Evolutionary conservation across 148 eudicot species (phyloP).

Genomic region (Rhododendron kiyosumense): DNA sequence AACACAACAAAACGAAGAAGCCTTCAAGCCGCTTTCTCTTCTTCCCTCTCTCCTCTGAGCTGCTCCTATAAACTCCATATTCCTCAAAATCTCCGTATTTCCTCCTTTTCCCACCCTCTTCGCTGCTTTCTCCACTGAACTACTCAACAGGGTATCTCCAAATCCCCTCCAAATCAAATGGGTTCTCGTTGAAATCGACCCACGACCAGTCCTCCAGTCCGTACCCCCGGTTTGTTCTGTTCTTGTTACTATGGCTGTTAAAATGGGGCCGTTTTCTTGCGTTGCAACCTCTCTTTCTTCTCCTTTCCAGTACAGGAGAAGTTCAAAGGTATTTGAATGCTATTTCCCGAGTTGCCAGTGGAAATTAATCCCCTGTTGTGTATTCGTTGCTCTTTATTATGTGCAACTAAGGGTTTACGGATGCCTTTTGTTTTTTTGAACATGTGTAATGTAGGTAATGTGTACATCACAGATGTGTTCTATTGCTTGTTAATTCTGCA

Average conservation of each 20-base stretch:
- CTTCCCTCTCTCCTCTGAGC: neutral
- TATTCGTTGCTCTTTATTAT: neutral
- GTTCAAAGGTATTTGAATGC: constrained; percentile 13
- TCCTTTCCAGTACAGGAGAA: constrained; percentile 16
- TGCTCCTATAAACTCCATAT: neutral
- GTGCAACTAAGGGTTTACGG: constrained; percentile 1
- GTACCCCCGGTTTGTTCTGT: neutral
- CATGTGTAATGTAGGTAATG: neutral
- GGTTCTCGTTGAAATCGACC: constrained; percentile 13
- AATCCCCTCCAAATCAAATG: constrained; percentile 11
- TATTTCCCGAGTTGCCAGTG: neutral
- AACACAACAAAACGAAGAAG: neutral
- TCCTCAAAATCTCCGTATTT: constrained; percentile 1
- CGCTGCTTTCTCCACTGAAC: neutral
- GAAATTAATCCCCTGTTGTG: neutral
- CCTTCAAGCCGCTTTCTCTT: neutral
- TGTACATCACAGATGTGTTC: neutral
- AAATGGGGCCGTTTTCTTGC: constrained; percentile 20
- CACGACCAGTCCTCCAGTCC: neutral
- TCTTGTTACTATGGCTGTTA: constrained; percentile 13
- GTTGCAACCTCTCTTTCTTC: constrained; percentile 17
- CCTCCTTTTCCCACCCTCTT: neutral
- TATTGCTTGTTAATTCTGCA: neutral
- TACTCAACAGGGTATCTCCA: neutral
- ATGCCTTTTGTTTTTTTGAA: neutral